A percentile compares a stretch with the other conserved stretches of the same genome.
Conservation (phyloP, 805 yeast species). For the Cyberlindnera euphorbiiphila region DNA sequence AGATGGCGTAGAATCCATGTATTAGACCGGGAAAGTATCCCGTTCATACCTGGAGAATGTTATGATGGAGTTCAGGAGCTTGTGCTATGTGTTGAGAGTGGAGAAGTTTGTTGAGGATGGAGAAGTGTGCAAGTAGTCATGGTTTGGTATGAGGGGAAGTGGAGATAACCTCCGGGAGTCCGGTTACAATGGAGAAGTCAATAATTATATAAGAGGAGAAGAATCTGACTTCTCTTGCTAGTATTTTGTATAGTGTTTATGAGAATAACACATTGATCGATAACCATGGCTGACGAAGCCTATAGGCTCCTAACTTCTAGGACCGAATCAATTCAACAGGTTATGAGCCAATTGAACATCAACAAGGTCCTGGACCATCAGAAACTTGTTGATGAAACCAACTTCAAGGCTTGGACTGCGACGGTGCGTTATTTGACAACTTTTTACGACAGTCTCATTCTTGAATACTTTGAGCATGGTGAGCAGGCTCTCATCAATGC, state of each 20-base stretch:
- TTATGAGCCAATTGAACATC: background rate
- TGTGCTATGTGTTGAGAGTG: too few relatives aligned
- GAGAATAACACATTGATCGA: background rate
- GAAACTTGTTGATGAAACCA: slow-evolving; percentile 1
- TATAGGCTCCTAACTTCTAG: too few relatives aligned
- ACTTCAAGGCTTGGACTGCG: slow-evolving; percentile 1
- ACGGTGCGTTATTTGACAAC: background rate
- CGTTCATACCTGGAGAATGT: too few relatives aligned
- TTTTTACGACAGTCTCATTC: background rate
- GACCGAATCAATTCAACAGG: too few relatives aligned
- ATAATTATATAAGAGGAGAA: too few relatives aligned
- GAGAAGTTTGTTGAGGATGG: background rate
- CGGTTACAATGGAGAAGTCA: background rate
- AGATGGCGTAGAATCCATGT: too few relatives aligned
- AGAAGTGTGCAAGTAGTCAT: background rate
- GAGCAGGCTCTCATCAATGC: slow-evolving; percentile 1
- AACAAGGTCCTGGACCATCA: background rate
- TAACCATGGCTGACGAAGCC: too few relatives aligned
- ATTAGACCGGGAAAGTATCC: too few relatives aligned
- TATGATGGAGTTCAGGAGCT: too few relatives aligned
- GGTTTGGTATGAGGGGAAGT: background rate
- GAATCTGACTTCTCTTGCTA: too few relatives aligned
- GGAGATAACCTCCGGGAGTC: background rate
- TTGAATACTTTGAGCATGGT: background rate
- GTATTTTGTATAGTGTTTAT: background rate